Percentiles rank a stretch among this genome's conserved stretches.
Conservation (phyloP, 441 rosid genomes). For the Biscutella laevigata region DNA sequence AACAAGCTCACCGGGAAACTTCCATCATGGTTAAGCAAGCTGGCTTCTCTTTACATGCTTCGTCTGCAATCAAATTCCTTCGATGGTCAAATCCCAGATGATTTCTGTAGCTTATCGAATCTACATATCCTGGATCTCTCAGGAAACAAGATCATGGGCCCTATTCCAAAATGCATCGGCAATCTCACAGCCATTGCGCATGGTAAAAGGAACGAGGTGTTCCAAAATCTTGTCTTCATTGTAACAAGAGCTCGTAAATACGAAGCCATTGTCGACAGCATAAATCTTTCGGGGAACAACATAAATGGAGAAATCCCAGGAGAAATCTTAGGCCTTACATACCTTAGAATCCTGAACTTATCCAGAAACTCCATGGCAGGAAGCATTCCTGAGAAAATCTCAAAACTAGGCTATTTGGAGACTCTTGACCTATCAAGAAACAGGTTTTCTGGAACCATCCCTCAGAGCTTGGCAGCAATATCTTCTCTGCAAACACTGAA, state of each 20-base stretch:
- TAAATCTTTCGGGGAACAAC: conserved; percentile 47
- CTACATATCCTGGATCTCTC: conserved; percentile 41
- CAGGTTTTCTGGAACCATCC: conserved; percentile 31
- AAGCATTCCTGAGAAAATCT: conserved; percentile 28
- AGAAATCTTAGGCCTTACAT: conserved; percentile 29
- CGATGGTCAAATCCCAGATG: conserved; percentile 28
- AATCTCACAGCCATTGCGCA: conserved; percentile 33
- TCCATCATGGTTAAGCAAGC: conserved; percentile 23
- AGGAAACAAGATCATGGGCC: conserved; percentile 32
- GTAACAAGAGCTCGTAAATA: conserved; percentile 36
- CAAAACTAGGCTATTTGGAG: conserved; percentile 31
- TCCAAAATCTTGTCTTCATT: conserved; percentile 26
- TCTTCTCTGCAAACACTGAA: conserved; percentile 26
- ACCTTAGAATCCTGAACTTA: conserved; percentile 34
- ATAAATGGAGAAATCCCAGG: conserved; percentile 39
- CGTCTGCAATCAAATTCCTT: conserved; percentile 32
- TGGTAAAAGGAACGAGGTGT: conserved; percentile 26
- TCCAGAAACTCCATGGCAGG: conserved; percentile 35
- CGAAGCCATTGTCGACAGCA: conserved; percentile 20
- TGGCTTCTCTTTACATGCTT: conserved; percentile 25
- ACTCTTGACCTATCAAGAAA: conserved; percentile 43
- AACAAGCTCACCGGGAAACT: conserved; percentile 24
- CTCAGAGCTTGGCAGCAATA: conserved; percentile 28
- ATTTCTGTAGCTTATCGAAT: conserved; percentile 29
- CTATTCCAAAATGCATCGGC: conserved; percentile 43